Evolutionary conservation across 1,139 yeast species (phyloP).

Genomic region (Kodamaea sp.): DNA sequence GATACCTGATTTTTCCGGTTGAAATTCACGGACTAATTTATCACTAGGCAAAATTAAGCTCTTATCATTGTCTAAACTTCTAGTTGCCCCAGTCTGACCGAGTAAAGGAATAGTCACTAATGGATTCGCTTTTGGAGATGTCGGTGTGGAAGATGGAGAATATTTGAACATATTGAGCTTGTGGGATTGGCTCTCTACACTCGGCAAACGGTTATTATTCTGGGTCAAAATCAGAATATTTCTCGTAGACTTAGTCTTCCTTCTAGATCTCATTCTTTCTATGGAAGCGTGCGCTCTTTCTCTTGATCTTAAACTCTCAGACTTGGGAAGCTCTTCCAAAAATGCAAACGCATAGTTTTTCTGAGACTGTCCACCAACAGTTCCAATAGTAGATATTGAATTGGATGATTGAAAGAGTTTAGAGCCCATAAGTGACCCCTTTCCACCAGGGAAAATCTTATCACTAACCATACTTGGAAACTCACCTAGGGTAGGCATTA

Average conservation of each 20-base stretch:
- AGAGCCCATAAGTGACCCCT: constrained; percentile 1
- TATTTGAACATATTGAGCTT: constrained; percentile 4
- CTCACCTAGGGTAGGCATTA: constrained; percentile 48
- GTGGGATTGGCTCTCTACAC: constrained; percentile 11
- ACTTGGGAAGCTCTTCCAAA: constrained; percentile 32
- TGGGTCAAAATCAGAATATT: constrained; percentile 32
- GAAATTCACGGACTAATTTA: neutral
- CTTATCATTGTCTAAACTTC: neutral
- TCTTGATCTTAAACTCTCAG: constrained; percentile 44
- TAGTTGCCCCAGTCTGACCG: neutral
- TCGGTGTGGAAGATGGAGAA: constrained; percentile 12
- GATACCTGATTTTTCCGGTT: neutral
- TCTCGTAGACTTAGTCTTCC: constrained; percentile 52
- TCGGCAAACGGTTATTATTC: constrained; percentile 24
- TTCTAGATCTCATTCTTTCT: constrained; percentile 59
- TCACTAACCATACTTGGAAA: constrained; percentile 40
- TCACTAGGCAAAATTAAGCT: neutral
- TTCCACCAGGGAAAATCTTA: constrained; percentile 9
- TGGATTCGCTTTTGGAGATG: constrained; percentile 11
- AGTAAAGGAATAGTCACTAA: neutral
- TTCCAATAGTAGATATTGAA: constrained; percentile 1
- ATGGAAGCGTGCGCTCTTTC: constrained; percentile 71
- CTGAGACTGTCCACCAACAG: neutral
- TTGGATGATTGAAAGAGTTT: constrained; percentile 13
- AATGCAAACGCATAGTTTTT: constrained; percentile 16